These are phyloP conservation scores for Ophiostoma quercus DNA, from an alignment of 2,329 filamentous ascomycete genomes.

Conservation along the genomic window DNA sequence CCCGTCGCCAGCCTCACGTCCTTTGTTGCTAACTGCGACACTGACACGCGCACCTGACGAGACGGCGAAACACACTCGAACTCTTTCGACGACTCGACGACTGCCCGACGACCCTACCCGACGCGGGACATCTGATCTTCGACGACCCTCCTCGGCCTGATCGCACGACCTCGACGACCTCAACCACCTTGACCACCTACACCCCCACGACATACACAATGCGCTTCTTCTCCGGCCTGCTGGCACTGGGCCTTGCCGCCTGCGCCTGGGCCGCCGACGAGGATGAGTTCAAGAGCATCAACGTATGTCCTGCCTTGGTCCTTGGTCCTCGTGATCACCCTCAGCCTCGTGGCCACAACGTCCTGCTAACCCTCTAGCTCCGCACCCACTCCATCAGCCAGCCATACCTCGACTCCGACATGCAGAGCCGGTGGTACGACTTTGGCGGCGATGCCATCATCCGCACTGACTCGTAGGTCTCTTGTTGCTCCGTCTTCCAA, in stretches of 20 bases:
- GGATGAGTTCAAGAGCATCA: conserved; percentile 46
- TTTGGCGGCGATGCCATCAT: conserved; percentile 95
- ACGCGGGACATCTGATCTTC: not conserved
- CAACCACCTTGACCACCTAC: not conserved
- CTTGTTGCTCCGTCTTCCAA: too few relatives aligned
- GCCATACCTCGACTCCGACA: conserved; percentile 96
- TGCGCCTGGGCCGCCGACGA: conserved; percentile 46
- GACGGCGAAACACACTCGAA: too few relatives aligned
- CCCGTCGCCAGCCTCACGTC: not conserved
- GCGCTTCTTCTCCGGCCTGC: conserved; percentile 35
- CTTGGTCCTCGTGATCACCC: too few relatives aligned
- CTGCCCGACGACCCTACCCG: not conserved
- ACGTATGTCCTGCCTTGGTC: conserved; percentile 18
- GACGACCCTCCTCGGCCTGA: not conserved
- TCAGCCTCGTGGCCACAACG: too few relatives aligned
- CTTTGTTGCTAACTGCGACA: not conserved
- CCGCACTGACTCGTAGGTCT: conserved; percentile 55
- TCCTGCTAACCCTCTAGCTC: conserved; percentile 42
- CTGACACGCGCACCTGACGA: not conserved
- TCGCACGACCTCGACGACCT: not conserved
- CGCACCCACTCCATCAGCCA: conserved; percentile 78
- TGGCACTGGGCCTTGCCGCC: conserved; percentile 46
- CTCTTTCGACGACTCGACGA: not conserved
- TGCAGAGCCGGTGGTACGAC: conserved; percentile 98
- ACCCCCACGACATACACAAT: not conserved